These are phyloP conservation scores for Microbotryum saponariae DNA, from an alignment of 1,284 basidiomycete species.

Conservation along the genomic window DNA sequence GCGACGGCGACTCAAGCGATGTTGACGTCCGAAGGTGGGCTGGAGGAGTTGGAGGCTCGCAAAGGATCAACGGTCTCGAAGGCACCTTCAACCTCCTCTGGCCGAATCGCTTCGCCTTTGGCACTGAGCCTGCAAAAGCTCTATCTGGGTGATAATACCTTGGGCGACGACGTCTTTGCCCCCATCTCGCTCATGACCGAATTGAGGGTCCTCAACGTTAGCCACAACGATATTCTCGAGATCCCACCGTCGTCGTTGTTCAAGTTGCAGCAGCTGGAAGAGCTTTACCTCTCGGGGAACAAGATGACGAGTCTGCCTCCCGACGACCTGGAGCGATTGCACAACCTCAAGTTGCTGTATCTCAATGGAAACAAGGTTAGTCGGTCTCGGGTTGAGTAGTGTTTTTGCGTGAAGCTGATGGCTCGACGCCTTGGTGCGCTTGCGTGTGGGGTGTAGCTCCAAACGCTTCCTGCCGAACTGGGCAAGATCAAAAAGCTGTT, in stretches of 20 bases:
- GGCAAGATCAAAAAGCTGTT: conserved; percentile 71
- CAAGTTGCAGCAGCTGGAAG: conserved; percentile 61
- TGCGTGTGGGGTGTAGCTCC: conserved; percentile 46
- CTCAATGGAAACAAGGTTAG: conserved; percentile 76
- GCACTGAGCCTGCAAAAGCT: conserved; percentile 65
- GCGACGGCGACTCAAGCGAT: conserved; percentile 2
- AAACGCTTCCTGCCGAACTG: conserved; percentile 84
- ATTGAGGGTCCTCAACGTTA: conserved; percentile 78
- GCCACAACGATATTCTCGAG: conserved; percentile 92
- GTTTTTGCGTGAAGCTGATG: neutral
- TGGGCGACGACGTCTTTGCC: conserved; percentile 74
- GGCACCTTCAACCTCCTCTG: conserved; percentile 27
- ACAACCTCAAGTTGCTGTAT: conserved; percentile 64
- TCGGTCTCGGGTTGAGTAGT: neutral
- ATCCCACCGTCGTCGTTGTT: conserved; percentile 64
- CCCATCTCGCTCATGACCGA: conserved; percentile 66
- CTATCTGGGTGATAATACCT: conserved; percentile 80
- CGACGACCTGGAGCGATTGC: conserved; percentile 69
- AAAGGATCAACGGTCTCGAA: conserved; percentile 36
- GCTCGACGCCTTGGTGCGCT: neutral
- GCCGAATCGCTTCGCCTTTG: conserved; percentile 53
- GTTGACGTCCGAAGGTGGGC: conserved; percentile 2
- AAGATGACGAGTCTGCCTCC: conserved; percentile 81
- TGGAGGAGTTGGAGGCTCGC: conserved; percentile 33
- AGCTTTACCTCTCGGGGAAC: conserved; percentile 90